These are phyloP conservation scores for Solanum pinnatisectum DNA, from an alignment of 257 asterid genomes.

Conservation along the genomic window DNA sequence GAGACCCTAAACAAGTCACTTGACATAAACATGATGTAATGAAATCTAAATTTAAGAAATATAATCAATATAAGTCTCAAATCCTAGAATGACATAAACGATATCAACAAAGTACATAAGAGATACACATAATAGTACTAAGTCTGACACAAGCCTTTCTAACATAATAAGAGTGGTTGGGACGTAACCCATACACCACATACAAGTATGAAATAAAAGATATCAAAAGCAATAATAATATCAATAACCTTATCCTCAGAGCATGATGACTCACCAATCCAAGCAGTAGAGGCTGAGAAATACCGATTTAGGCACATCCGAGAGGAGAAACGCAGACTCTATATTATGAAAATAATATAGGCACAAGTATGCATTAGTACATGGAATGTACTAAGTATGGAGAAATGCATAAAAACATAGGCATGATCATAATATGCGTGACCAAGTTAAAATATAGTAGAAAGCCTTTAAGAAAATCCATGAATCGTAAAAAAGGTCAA, in stretches of 20 bases:
- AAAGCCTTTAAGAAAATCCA: not conserved
- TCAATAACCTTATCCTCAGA: too few species aligned
- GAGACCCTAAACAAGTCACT: not conserved
- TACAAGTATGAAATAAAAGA: too few species aligned
- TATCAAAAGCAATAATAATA: too few species aligned
- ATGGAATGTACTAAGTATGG: not conserved
- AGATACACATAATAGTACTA: not conserved
- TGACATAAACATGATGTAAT: not conserved
- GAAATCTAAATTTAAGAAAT: not conserved
- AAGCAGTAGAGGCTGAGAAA: not conserved
- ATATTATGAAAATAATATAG: not conserved
- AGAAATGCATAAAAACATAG: not conserved
- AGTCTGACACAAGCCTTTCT: not conserved
- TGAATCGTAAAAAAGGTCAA: not conserved
- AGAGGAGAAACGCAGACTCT: not conserved
- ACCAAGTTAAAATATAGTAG: not conserved
- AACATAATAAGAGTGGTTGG: not conserved
- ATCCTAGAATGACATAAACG: not conserved
- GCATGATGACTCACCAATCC: too few species aligned
- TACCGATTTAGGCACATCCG: not conserved
- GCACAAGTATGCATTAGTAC: not conserved
- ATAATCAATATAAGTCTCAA: too few species aligned
- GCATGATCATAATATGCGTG: not conserved
- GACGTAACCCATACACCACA: not conserved
- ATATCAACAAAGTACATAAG: not conserved